Evolutionary conservation across 2,329 filamentous ascomycete species (phyloP), one percentile per base, ranked within the genome.

Genomic region (Xylaria polymorpha): DNA sequence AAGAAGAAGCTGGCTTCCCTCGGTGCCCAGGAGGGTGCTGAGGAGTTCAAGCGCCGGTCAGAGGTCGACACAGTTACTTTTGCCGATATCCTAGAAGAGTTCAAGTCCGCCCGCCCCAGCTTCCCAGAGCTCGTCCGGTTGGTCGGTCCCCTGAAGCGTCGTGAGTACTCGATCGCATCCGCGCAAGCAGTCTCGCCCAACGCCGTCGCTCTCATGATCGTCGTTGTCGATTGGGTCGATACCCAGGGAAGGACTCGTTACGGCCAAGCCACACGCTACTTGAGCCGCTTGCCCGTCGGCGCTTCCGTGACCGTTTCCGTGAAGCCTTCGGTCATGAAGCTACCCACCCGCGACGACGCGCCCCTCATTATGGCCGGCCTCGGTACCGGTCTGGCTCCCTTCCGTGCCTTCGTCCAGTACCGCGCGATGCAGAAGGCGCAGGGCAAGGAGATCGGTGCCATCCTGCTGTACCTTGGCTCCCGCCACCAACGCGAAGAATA

Each of bases 351-450:
- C 79, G 91, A 94, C 75, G 96, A 93, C 44, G 93, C 95, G 57
- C 96, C 96, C 48, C 90, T 99, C 79, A 98, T 99, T 86, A 98
- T 99, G 95, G 96, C 96, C 10, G 96, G 96, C 81, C 91, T 98
- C n/a, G 96, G 96, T 72, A 99, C 96, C 0, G 96, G 96, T 79
- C 91, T 99, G 25, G 96, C 96, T 1, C 96, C 96, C n/a, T 99
- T 99, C 93, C 94, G 96, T 73, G 96, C 96, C 69, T 99, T 99
- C 79, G 92, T 98, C 56, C 96, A 99, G 84, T 96, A 99, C 84
- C 95, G 96, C 67, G 96, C 96, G 59, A 94, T 97, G 89, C 95
- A 99, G 80, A 97, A 97, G 85, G 91, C 94, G n/a, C 93, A 97
- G 81, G 96, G 96, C 81, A 94, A 97, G 85, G 90, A 96, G 67